These are phyloP conservation scores for Naganishia vaughanmartiniae DNA, from an alignment of 768 basidiomycete species.

Conservation along the genomic window DNA sequence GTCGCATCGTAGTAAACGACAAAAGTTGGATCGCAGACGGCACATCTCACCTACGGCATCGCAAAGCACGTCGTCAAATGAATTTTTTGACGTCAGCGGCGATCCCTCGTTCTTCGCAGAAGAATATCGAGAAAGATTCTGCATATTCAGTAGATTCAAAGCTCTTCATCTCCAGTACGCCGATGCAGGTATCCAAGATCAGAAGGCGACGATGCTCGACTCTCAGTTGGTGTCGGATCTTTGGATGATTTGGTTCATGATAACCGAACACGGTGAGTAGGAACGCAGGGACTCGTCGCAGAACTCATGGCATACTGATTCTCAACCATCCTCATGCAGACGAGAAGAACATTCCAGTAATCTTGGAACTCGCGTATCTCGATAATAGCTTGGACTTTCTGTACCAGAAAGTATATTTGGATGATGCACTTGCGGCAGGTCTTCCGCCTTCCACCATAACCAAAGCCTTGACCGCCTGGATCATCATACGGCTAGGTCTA, in stretches of 20 bases:
- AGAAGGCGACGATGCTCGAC: constrained; percentile 22
- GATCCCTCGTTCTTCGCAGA: constrained; percentile 43
- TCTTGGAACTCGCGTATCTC: constrained; percentile 43
- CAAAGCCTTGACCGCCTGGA: constrained; percentile 47
- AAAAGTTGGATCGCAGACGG: background rate
- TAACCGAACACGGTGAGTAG: constrained; percentile 49
- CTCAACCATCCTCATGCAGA: constrained; percentile 28
- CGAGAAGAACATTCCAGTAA: constrained; percentile 41
- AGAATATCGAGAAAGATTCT: constrained; percentile 46
- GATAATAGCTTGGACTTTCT: constrained; percentile 42
- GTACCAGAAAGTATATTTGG: constrained; percentile 46
- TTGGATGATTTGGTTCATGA: constrained; percentile 49
- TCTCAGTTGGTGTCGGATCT: constrained; percentile 38
- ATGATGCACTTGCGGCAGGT: constrained; percentile 51
- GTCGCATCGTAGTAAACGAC: background rate
- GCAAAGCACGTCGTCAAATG: background rate
- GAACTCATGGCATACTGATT: constrained; percentile 17
- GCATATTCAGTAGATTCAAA: constrained; percentile 34
- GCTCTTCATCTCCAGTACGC: background rate
- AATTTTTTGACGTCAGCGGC: constrained; percentile 35
- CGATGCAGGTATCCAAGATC: background rate
- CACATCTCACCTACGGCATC: background rate
- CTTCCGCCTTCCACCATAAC: constrained; percentile 49
- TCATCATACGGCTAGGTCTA: constrained; percentile 37
- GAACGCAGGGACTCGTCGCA: background rate